Evolutionary conservation across 768 basidiomycete genomes (phyloP).

Genomic region (Holtermanniella nyarrowii): DNA sequence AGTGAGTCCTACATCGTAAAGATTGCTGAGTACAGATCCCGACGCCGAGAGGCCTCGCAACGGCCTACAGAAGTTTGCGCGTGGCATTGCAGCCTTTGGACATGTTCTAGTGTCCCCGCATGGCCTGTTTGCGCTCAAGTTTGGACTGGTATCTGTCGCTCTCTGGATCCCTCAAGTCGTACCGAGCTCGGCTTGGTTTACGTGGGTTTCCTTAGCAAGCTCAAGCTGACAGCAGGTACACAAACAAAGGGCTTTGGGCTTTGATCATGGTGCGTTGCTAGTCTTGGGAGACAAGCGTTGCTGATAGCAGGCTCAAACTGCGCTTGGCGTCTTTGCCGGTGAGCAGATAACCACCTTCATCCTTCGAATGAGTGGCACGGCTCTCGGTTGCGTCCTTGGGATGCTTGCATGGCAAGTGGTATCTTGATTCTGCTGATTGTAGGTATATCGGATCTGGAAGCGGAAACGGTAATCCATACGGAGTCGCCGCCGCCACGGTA

Average conservation of each 20-base stretch:
- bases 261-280: slow-evolving; percentile 46
- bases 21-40: too few relatives aligned
- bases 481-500: slow-evolving; percentile 47
- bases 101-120: slow-evolving; percentile 44
- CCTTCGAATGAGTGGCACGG: slow-evolving; percentile 44
- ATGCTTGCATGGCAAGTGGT: slow-evolving; percentile 30
- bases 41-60: slow-evolving; percentile 49
- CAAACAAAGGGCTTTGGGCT: slow-evolving; percentile 48
- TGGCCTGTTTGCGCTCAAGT: slow-evolving; percentile 49
- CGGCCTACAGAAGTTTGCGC: slow-evolving; percentile 43
- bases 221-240: slow-evolving; percentile 5
- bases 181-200: slow-evolving; percentile 43
- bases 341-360: slow-evolving; percentile 50
- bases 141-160: slow-evolving; percentile 46
- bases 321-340: slow-evolving; percentile 50
- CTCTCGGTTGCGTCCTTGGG: slow-evolving; percentile 29
- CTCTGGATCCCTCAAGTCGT: slow-evolving; percentile 50
- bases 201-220: slow-evolving; percentile 20
- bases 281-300: not conserved
- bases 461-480: slow-evolving; percentile 51
- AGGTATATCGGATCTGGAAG: slow-evolving; percentile 41
- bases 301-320: slow-evolving; percentile 46
- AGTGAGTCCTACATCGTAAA: too few relatives aligned
- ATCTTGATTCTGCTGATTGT: not conserved
- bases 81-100: too few relatives aligned